Evolutionary conservation across 768 basidiomycete species (phyloP).

Genomic region (Lentinula guzmanii): DNA sequence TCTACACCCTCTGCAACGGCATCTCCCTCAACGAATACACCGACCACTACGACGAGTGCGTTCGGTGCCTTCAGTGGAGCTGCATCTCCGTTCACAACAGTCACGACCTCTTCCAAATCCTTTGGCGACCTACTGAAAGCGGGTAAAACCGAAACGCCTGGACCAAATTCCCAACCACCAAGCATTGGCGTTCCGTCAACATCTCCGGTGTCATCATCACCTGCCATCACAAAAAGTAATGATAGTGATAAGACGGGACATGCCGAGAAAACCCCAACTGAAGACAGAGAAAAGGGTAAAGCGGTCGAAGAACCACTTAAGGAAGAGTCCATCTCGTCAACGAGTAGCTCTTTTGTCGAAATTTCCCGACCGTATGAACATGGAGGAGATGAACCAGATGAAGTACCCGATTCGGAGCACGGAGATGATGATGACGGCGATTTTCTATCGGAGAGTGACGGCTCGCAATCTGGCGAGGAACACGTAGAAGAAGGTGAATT

Average conservation of each 20-base stretch:
- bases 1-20: constrained; percentile 17
- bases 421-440: constrained; percentile 19
- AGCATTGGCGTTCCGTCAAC: neutral
- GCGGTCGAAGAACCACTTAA: constrained; percentile 8
- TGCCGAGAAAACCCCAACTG: neutral
- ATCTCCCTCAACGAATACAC: constrained; percentile 13
- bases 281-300: constrained; percentile 10
- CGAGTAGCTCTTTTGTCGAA: constrained; percentile 44
- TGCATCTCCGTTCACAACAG: constrained; percentile 34
- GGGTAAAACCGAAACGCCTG: constrained; percentile 1
- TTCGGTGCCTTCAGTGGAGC: constrained; percentile 49
- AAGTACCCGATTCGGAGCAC: constrained; percentile 10
- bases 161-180: neutral
- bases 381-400: constrained; percentile 17
- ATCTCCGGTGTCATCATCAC: constrained; percentile 13
- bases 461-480: constrained; percentile 19
- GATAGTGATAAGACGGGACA: neutral
- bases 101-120: constrained; percentile 38
- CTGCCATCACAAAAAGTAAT: constrained; percentile 9
- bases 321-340: constrained; percentile 34
- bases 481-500: constrained; percentile 22
- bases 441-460: constrained; percentile 26
- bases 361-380: constrained; percentile 23
- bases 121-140: constrained; percentile 58
- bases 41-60: constrained; percentile 28